phyloP scores from a whole-genome alignment of 768 basidiomycete genomes.

The Mycena venus region DNA sequence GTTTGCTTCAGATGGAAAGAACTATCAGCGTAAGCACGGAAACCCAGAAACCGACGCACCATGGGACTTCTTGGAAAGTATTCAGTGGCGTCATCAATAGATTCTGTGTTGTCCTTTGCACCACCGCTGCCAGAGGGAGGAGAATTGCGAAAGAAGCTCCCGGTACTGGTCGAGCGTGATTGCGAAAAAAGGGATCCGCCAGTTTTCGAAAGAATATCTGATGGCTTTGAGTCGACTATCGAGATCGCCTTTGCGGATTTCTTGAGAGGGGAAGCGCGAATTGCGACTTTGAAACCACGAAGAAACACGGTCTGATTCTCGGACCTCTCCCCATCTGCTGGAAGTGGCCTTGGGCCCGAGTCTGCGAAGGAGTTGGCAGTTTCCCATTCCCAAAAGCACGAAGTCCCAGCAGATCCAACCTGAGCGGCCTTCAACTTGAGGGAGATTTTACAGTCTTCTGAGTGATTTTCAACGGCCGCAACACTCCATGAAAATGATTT shows the following conservation, averaged over 20 bases:
- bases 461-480: constrained; percentile 7
- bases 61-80: neutral
- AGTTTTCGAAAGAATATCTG: neutral
- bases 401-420: constrained; percentile 6
- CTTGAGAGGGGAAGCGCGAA: neutral
- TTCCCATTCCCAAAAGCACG: constrained; percentile 22
- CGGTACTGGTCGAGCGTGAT: neutral
- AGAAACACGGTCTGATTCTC: constrained; percentile 31
- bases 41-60: neutral
- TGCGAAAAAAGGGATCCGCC: neutral
- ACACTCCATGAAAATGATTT: constrained; percentile 19
- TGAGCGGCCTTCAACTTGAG: constrained; percentile 17
- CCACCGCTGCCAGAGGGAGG: neutral
- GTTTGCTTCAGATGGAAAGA: neutral
- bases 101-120: neutral
- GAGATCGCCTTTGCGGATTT: neutral
- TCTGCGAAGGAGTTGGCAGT: constrained; percentile 16
- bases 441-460: neutral
- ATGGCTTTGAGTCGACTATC: constrained; percentile 1
- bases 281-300: constrained; percentile 25
- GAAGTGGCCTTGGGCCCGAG: neutral
- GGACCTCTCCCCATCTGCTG: neutral
- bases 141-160: neutral
- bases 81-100: neutral
- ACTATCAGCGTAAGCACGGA: neutral